Percentiles rank a stretch among this genome's conserved stretches.
Conservation (phyloP, 306 rosid genomes). For the Cyclanthera cordifolia region DNA sequence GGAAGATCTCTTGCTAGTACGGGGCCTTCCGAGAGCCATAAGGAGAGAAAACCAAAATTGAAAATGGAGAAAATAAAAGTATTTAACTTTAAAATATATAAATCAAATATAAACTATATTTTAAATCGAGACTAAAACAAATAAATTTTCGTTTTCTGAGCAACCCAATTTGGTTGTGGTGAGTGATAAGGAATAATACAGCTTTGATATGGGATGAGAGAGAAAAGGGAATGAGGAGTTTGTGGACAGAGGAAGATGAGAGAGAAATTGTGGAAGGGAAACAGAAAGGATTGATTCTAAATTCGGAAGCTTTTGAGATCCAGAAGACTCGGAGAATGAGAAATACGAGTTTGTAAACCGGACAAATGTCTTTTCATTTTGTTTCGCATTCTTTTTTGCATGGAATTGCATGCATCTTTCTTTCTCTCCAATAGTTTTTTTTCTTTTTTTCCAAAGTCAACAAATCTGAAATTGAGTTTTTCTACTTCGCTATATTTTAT, state of each 20-base stretch:
- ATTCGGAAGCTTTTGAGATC: slow-evolving; percentile 44
- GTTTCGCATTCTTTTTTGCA: background rate
- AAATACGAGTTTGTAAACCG: background rate
- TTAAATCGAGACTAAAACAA: too few species aligned
- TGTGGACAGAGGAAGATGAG: background rate
- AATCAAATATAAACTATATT: too few species aligned
- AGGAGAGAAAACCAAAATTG: background rate
- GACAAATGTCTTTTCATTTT: background rate
- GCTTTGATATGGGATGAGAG: background rate
- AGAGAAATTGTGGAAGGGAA: slow-evolving; percentile 2
- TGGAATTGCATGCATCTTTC: background rate
- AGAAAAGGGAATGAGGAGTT: background rate
- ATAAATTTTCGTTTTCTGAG: too few species aligned
- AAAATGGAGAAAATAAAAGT: background rate
- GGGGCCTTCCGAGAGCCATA: slow-evolving; percentile 55
- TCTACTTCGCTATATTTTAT: too few species aligned
- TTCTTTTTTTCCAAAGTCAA: too few species aligned
- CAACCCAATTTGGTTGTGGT: too few species aligned
- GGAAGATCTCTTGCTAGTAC: slow-evolving; percentile 41
- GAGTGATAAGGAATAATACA: too few species aligned
- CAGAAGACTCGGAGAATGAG: slow-evolving; percentile 57
- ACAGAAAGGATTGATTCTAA: slow-evolving; percentile 19
- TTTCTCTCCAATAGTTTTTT: too few species aligned
- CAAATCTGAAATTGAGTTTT: too few species aligned
- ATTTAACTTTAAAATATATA: too few species aligned